Evolutionary conservation across 2,329 filamentous ascomycete species (phyloP), one percentile per base, ranked within the genome.

Genomic region (Coniosporium tulheliwenetii): DNA sequence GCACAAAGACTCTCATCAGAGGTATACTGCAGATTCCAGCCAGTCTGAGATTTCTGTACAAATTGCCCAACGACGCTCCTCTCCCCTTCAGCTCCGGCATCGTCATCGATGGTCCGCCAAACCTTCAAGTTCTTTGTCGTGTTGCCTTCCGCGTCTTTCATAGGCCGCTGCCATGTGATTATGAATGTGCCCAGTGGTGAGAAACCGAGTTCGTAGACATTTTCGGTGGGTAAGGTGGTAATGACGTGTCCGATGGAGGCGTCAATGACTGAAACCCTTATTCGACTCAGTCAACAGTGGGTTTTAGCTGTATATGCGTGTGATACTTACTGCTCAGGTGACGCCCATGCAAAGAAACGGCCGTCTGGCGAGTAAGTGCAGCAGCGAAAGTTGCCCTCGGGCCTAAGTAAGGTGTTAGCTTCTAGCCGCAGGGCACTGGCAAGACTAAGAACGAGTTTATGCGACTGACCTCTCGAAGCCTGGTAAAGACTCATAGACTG

Each of bases 1-100:
- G 89, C 91, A 61, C 89, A 96, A 61, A 85, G 89, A 59, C 79
- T 76, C 71, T 98, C 91, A 58, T 98, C 91, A 44, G 77, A 74
- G 29, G 87, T 94, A 64, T 96, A 98, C 65, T 96, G 89, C 57
- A 98, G 70, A 59, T 95, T 96, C 89, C 89, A 96, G 55, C 87
- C 85, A 37, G 82, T 85, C 68, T 93, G 85, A 48, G 79, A 82
- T 71, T 95, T 95, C 64, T 98, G 91, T 50, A 98, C 91, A 59
- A 93, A 98, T 54, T 78, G 74, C 47, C 87, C 89, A 37, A 95
- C 72, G 29, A 87, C 78, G 52, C 64, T 59, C 46, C 79, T 70
- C 63, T 84, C 81, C 50, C 80, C 74, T 45, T 64, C 65, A 38
- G 64, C 75, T 37, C 73, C 73, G 37, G 75, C 65, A 41, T 61